Percentiles rank a stretch among this genome's conserved stretches.
phyloP scores from a whole-genome alignment of 495 filamentous ascomycete genomes.

The Neurospora sp. region DNA sequence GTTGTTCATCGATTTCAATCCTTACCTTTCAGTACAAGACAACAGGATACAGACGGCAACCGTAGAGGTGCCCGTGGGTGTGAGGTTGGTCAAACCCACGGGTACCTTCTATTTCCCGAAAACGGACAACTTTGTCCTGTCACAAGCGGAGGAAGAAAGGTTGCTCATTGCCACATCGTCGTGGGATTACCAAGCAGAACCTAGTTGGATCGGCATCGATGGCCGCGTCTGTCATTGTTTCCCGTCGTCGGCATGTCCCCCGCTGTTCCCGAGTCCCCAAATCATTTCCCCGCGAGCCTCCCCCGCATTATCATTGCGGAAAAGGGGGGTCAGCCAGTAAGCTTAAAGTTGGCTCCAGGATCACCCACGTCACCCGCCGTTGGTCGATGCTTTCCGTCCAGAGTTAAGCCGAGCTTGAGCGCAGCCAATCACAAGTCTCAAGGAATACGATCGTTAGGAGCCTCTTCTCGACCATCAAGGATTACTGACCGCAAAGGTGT shows the following conservation, averaged over 20 bases:
- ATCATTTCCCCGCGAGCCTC: not conserved
- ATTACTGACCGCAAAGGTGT: not conserved
- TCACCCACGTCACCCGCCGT: not conserved
- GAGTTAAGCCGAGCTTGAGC: not conserved
- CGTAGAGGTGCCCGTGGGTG: not conserved
- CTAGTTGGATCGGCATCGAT: not conserved
- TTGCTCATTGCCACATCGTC: not conserved
- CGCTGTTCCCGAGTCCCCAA: not conserved
- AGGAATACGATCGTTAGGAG: not conserved
- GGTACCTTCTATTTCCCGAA: not conserved
- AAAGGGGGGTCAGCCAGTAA: not conserved
- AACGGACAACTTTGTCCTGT: not conserved
- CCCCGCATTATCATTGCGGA: not conserved
- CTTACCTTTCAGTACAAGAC: not conserved
- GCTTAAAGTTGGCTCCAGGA: not conserved
- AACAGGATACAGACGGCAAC: not conserved
- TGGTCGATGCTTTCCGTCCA: not conserved
- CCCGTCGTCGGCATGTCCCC: not conserved
- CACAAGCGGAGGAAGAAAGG: not conserved
- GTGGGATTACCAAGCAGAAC: not conserved
- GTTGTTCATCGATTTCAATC: not conserved
- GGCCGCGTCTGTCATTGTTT: not conserved
- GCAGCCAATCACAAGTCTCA: not conserved
- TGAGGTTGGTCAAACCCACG: too few species aligned
- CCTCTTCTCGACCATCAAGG: not conserved